Evolutionary conservation across 768 basidiomycete species (phyloP), one percentile per base, ranked within the genome.

Genomic region (Xerocomellus dryophilus): DNA sequence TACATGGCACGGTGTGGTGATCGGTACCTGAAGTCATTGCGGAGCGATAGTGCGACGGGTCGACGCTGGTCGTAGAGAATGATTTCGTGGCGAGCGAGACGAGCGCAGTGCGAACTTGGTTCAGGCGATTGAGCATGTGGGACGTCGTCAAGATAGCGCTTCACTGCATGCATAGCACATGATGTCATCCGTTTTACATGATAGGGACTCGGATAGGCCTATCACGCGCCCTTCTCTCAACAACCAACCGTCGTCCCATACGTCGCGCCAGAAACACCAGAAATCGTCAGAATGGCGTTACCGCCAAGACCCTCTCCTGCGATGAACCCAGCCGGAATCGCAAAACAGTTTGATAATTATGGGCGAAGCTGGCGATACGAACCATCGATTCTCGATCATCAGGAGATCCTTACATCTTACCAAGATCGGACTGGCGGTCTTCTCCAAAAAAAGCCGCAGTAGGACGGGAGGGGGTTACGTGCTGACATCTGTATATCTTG

Each of bases 11-110:
- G 20, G 8, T n/a, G 12, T 51, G 2, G n/a, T 3, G 27, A 38
- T 27, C 27, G 44, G 43, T 50, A 55, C 67, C 62, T 56, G 65
- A 60, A 32, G 75, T 71, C 75, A 80, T 78, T 21, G 69, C 41
- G 11, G 76, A 68, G 17, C 72, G 73, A 49, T 74, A 79, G 14
- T 63, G 58, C 14, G 77, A 66, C 18, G 74, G 54, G 50, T 81
- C 71, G 45, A 78, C 44, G 32, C 63, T 44, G 21, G 68, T 53
- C 14, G 53, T 47, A 25, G 60, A 54, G 34, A 58, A 51, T 7
- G 59, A 18, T 41, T 59, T 61, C 38, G 60, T 56, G 21, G 57
- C 48, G 18, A 72, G 35, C 2, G 70, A 66, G 47, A 52, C 47
- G 18, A 71, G 29, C 1, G 60, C 58, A 31, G 56, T 49, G 29